Conservation (phyloP, 164 flowering plant species). For the Cinnamomum micranthum region DNA sequence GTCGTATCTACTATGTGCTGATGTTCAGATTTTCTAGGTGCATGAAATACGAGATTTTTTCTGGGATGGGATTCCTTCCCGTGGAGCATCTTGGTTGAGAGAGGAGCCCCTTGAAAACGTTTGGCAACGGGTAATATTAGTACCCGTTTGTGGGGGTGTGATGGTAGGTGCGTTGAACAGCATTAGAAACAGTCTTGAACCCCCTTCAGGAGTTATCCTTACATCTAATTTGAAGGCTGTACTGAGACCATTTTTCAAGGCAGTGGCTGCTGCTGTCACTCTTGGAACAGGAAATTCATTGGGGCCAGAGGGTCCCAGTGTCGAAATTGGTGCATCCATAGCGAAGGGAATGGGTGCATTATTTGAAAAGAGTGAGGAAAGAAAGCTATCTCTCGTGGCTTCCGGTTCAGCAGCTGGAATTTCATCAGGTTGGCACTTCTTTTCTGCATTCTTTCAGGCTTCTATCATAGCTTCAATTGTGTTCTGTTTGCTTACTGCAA, state of each 20-base stretch:
- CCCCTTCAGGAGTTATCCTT: conserved; percentile 12
- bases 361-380: conserved; percentile 33
- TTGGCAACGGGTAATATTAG: conserved; percentile 61
- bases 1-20: neutral
- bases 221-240: conserved; percentile 30
- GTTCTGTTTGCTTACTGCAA: neutral
- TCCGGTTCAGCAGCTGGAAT: conserved; percentile 98
- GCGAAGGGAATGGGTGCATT: conserved; percentile 61
- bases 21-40: conserved; percentile 35
- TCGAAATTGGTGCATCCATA: conserved; percentile 84
- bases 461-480: neutral
- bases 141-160: conserved; percentile 78
- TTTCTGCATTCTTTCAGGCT: neutral
- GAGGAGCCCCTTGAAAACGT: conserved; percentile 53
- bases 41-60: conserved; percentile 75
- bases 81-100: conserved; percentile 90
- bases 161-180: conserved; percentile 55
- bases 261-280: conserved; percentile 78
- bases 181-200: conserved; percentile 31
- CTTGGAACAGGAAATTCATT: conserved; percentile 92
- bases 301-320: conserved; percentile 99
- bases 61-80: conserved; percentile 85
- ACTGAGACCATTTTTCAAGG: conserved; percentile 55
- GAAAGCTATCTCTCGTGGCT: conserved; percentile 70
- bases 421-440: conserved; percentile 55